These are phyloP conservation scores for Heterobasidion occidentale DNA, from an alignment of 1,284 basidiomycete genomes.

Conservation along the genomic window DNA sequence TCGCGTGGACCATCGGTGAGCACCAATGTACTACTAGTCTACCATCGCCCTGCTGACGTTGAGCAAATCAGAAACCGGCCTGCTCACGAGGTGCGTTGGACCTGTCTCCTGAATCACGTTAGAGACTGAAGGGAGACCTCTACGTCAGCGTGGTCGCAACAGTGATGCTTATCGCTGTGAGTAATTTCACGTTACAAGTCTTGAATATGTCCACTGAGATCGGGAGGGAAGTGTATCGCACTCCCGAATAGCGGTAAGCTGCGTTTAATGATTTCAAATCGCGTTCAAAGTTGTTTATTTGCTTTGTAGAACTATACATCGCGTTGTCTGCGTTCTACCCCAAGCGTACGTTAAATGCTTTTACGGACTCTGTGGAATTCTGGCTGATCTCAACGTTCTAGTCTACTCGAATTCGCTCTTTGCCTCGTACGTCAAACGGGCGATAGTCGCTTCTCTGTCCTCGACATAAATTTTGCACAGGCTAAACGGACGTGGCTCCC, in stretches of 20 bases:
- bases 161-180: neutral
- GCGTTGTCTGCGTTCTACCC: neutral
- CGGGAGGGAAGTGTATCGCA: neutral
- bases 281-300: too few relatives aligned
- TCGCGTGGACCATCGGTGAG: neutral
- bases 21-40: neutral
- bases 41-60: neutral
- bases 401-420: neutral
- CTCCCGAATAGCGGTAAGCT: neutral
- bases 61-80: neutral
- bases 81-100: neutral
- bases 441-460: too few relatives aligned
- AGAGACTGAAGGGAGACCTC: neutral
- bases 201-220: neutral
- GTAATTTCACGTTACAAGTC: neutral
- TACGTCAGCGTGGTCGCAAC: neutral
- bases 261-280: too few relatives aligned
- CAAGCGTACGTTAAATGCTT: neutral
- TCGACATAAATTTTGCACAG: too few relatives aligned
- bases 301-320: neutral
- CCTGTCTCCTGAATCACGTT: neutral
- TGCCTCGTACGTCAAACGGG: neutral
- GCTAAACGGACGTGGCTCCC: too few relatives aligned
- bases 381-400: neutral
- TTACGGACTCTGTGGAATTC: neutral